Base-by-base conservation (phyloP, 768 basidiomycete genomes). In the Psilocybe sp. region DNA sequence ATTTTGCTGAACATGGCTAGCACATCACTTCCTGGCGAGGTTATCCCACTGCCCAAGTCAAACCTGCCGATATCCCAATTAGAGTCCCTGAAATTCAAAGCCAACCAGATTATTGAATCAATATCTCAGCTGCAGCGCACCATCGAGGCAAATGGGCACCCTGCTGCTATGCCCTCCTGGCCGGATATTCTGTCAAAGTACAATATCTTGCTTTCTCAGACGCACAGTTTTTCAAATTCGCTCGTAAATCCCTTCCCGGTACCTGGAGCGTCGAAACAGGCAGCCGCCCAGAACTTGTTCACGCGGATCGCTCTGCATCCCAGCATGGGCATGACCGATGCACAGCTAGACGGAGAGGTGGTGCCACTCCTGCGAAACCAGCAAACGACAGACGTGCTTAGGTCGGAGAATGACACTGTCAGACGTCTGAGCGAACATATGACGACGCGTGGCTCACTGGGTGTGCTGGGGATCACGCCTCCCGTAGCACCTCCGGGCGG, bases 141-240 rank as follows among this genome's bases (percentile, higher is more conserved):
- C 6, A 72, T 91, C 56, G 84, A 88, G 46, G 73, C 70, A 6
- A 78, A 77, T 3, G 78, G 78, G 11, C 74, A 80, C 34, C 76
- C 73, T 39, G 69, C 68, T 34, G 72, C 62, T n/a, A 89, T 91
- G 82, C 83, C 85, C 2, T 68, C 87, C 7, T 92, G 91, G 91
- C 91, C 90, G 2, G 90, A 92, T 60, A 81, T 93, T 47, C 75
- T 92, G 47, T 83, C 85, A 12, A 92, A 91, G 72, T 92, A 92
- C 78, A 91, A 85, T 57, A 77, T 89, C 54, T 76, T 93, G 20
- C 78, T 92, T 48, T 89, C 88, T 0, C 91, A 92, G 60, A 89
- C 88, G 0, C 87, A 89, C 61, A 86, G 77, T 56, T 83, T 93
- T 58, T 85, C 84, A 39, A 81, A 75, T 45, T 79, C 82, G 0